Percentiles rank a stretch among this genome's conserved stretches.
phyloP scores from a whole-genome alignment of 176 grass and related monocot species.

The Raddia guianensis region DNA sequence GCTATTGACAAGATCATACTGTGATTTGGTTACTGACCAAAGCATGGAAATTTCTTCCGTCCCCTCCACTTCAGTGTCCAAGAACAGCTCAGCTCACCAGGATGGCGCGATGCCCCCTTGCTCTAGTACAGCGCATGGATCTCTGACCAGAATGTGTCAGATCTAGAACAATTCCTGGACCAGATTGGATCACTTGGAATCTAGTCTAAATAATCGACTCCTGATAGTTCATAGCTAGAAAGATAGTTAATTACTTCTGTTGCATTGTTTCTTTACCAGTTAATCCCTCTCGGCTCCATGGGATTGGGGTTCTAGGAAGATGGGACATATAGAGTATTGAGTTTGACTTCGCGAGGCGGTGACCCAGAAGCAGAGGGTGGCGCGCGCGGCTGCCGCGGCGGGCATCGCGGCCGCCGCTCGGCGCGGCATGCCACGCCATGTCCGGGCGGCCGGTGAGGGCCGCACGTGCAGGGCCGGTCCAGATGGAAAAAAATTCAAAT shows the following conservation, averaged over 20 bases:
- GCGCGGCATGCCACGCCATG: slow-evolving; percentile 8
- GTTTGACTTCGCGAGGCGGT: slow-evolving; percentile 50
- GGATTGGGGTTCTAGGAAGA: slow-evolving; percentile 19
- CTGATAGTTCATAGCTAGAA: no score
- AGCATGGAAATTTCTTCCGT: slow-evolving; percentile 37
- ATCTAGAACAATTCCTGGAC: slow-evolving; percentile 46
- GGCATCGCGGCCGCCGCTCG: slow-evolving; percentile 43
- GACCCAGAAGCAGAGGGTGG: slow-evolving; percentile 50
- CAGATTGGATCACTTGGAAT: slow-evolving; percentile 54
- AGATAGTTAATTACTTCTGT: slow-evolving; percentile 14
- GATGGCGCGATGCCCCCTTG: neutral
- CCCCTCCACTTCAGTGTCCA: neutral
- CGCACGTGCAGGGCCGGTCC: slow-evolving; percentile 22
- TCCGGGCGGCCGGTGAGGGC: slow-evolving; percentile 22
- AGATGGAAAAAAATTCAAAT: no score
- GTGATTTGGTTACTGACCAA: slow-evolving; percentile 26
- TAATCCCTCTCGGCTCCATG: slow-evolving; percentile 11
- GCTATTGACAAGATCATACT: neutral
- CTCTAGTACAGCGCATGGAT: slow-evolving; percentile 35
- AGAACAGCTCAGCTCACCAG: neutral
- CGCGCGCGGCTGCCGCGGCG: slow-evolving; percentile 40
- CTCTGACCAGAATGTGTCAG: slow-evolving; percentile 55
- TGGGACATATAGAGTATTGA: slow-evolving; percentile 43
- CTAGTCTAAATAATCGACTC: neutral
- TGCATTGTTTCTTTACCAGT: neutral